Percentiles rank a stretch among this genome's conserved stretches.
phyloP scores from a whole-genome alignment of 495 filamentous ascomycete genomes.

The Aspergillus sclerotioniger region DNA sequence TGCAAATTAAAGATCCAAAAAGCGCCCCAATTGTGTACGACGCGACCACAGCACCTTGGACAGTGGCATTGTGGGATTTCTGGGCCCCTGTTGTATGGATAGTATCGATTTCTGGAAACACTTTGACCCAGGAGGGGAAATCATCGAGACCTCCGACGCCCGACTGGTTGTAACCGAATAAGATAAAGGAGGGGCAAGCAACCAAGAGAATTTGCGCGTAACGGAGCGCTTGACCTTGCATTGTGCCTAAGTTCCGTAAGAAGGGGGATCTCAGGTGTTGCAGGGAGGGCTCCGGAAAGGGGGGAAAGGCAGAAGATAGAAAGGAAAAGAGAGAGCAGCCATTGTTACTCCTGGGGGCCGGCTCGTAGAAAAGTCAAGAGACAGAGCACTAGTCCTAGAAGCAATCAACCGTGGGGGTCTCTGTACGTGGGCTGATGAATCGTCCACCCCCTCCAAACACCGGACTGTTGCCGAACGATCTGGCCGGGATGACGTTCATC shows the following conservation, averaged over 20 bases:
- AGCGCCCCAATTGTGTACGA: conserved; percentile 36
- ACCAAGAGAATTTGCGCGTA: conserved; percentile 16
- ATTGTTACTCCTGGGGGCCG: not conserved
- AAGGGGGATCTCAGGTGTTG: not conserved
- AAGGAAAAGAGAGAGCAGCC: not conserved
- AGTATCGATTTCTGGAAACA: conserved; percentile 52
- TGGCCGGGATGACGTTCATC: not conserved
- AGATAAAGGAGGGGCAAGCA: conserved; percentile 35
- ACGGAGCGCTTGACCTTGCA: conserved; percentile 13
- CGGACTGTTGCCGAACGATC: not conserved
- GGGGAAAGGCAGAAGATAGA: not conserved
- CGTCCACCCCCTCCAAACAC: not conserved
- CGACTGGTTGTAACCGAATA: conserved; percentile 51
- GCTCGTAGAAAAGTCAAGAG: not conserved
- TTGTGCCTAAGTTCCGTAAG: not conserved
- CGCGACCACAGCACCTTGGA: conserved; percentile 30
- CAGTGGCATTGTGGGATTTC: conserved; percentile 33
- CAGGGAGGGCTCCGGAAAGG: not conserved
- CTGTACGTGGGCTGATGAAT: not conserved
- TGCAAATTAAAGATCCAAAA: conserved; percentile 30
- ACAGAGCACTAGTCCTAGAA: not conserved
- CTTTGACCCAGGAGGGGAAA: conserved; percentile 32
- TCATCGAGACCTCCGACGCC: conserved; percentile 35
- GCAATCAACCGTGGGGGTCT: not conserved
- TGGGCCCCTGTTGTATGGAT: conserved; percentile 33